phyloP scores from a whole-genome alignment of 352 stramenopile genomes.

The Lagenidium giganteum region DNA sequence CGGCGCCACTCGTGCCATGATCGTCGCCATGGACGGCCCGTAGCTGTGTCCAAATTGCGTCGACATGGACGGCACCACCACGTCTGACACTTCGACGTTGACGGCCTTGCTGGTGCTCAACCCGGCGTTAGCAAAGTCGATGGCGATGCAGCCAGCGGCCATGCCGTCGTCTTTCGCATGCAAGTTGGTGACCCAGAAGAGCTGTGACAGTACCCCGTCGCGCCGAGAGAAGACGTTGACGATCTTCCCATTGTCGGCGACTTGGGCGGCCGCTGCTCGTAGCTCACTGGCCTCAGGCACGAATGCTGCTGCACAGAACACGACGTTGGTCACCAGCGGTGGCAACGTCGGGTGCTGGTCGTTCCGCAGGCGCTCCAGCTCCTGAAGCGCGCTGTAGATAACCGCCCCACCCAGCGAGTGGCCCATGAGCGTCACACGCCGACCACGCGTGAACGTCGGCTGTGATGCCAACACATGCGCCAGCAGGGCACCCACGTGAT shows the following conservation, averaged over 20 bases:
- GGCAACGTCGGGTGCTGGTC: slow-evolving; percentile 1
- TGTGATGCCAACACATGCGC: slow-evolving; percentile 53
- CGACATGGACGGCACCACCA: slow-evolving; percentile 44
- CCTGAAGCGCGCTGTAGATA: slow-evolving; percentile 67
- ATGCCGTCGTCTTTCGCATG: slow-evolving; percentile 20
- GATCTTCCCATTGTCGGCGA: slow-evolving; percentile 41
- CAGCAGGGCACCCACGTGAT: slow-evolving; percentile 69
- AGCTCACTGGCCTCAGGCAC: slow-evolving; percentile 33
- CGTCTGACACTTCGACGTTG: slow-evolving; percentile 72
- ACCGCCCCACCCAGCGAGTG: slow-evolving; percentile 76
- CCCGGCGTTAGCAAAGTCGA: slow-evolving; percentile 14
- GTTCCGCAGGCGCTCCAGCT: slow-evolving; percentile 41
- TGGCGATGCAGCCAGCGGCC: slow-evolving; percentile 49
- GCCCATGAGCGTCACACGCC: slow-evolving; percentile 66
- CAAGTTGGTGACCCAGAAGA: slow-evolving; percentile 73
- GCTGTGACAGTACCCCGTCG: slow-evolving; percentile 65
- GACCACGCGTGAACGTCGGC: slow-evolving; percentile 40
- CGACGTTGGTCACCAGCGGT: slow-evolving; percentile 36
- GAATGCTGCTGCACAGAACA: slow-evolving; percentile 75
- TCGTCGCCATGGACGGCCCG: slow-evolving; percentile 55
- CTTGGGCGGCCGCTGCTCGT: slow-evolving; percentile 23
- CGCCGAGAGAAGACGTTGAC: slow-evolving; percentile 78
- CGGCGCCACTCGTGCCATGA: slow-evolving; percentile 39
- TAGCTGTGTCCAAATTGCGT: slow-evolving; percentile 85
- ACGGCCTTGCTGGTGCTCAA: slow-evolving; percentile 10